Conservation (phyloP, 495 filamentous ascomycete genomes). For the Penicillium nucicola region DNA sequence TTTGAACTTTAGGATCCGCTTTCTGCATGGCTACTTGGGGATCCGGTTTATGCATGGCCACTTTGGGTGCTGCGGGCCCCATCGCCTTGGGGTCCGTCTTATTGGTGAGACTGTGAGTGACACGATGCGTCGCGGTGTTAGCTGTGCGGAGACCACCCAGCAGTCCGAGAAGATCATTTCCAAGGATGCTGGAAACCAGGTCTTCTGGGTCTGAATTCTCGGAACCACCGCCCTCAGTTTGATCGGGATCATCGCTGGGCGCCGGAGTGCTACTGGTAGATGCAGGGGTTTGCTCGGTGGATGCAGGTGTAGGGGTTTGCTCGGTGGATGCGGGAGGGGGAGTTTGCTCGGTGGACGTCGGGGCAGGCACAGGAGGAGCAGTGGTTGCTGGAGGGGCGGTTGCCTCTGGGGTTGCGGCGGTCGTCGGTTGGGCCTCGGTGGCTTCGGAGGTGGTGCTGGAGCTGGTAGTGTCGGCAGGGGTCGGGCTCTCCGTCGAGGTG, state of each 20-base stretch:
- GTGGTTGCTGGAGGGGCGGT: slow-evolving; percentile 5
- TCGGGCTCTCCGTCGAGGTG: not conserved
- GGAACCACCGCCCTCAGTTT: not conserved
- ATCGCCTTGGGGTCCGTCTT: slow-evolving; percentile 10
- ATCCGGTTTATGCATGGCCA: not conserved
- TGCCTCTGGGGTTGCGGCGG: not conserved
- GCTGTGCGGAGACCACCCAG: slow-evolving; percentile 17
- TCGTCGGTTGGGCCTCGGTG: not conserved
- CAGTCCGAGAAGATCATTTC: slow-evolving; percentile 17
- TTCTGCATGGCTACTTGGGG: no score
- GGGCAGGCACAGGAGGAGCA: not conserved
- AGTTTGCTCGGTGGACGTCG: not conserved
- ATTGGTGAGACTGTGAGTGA: slow-evolving; percentile 10
- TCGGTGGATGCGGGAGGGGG: not conserved
- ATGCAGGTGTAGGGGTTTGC: no score
- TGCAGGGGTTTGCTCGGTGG: no score
- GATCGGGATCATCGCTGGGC: not conserved
- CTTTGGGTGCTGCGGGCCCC: not conserved
- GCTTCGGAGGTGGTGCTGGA: not conserved
- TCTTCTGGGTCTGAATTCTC: no score
- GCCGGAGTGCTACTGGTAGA: not conserved
- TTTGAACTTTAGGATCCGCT: no score
- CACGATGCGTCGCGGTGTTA: slow-evolving; percentile 3
- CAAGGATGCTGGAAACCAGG: slow-evolving; percentile 2
- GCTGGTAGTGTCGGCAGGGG: not conserved